Evolutionary conservation across 108 stramenopile species (phyloP).

Genomic region (Nitzschia sp.): DNA sequence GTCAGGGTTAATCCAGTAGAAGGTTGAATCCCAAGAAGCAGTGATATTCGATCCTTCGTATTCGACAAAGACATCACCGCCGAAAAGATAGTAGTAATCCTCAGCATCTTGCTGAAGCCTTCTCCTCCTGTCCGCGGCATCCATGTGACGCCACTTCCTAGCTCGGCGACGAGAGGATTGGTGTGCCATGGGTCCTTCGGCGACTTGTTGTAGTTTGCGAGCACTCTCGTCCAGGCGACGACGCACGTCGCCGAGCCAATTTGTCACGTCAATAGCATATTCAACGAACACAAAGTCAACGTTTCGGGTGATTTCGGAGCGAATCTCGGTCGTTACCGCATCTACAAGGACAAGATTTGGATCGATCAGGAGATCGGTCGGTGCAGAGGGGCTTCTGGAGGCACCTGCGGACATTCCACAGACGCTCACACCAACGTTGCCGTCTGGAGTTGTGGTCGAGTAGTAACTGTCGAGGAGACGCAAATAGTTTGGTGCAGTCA

Average conservation of each 20-base stretch:
- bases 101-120: neutral
- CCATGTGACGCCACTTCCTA: neutral
- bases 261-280: neutral
- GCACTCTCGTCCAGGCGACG: neutral
- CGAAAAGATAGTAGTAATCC: neutral
- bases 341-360: neutral
- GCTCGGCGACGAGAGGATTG: neutral
- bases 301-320: neutral
- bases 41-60: neutral
- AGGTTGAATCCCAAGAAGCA: constrained; percentile 3
- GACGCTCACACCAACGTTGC: neutral
- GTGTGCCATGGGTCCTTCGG: neutral
- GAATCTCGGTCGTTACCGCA: neutral
- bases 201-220: neutral
- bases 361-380: neutral
- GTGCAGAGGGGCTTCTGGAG: neutral
- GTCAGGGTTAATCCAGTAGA: neutral
- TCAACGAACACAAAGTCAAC: neutral
- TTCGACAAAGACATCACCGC: neutral
- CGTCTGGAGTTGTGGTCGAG: neutral
- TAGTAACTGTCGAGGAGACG: neutral
- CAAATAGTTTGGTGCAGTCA: neutral
- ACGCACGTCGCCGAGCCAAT: neutral
- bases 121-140: neutral
- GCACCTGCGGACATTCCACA: neutral